Base-by-base conservation (phyloP, 306 rosid species). In the Pterocarpus santalinus region DNA sequence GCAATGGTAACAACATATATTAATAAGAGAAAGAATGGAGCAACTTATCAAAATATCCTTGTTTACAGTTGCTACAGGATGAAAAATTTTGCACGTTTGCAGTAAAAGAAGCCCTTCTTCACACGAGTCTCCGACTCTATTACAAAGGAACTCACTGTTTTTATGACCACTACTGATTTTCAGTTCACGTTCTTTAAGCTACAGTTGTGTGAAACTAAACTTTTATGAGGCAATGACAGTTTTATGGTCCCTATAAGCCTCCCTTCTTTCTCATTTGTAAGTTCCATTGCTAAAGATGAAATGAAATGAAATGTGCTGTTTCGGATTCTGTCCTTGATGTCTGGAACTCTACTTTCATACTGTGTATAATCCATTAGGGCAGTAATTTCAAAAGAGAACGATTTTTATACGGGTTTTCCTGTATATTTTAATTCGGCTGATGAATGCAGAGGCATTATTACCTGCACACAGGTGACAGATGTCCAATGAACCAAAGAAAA, bases 1-100 rank as follows among this genome's bases (percentile, higher is more conserved):
- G 65, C 84, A 84, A 69, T 74, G 83, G 79, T 74, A 85, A 73
- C 85, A 57, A 35, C 70, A 78, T 81, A 85, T 53, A 51, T 82
- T 53, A 87, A 86, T 90, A 91, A 91, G 92, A 85, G 85, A 80
- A 81, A 47, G 84, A 86, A 87, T 43, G 87, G 84, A 87, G 85
- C 47, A 75, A 47, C 78, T 51, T 67, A 75, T 83, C 53, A 53
- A 82, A 84, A 86, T 34, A 74, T 35, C 79, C 47, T 39, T 30
- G 65, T 60, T 83, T 63, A 52, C 52, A 9, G 43, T 44, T 72
- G 34, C 77, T 51, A 83, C 43, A 84, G 63, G 86, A 83, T 87
- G 83, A 78, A 78, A 78, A 30, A 34, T 4, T 58, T 76, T 78
- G 60, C 65, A 5, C 38, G 57, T 79, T 49, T 36, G 69, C 67